phyloP scores from a whole-genome alignment of 176 grass and related monocot genomes.

The Luzula sylvatica region DNA sequence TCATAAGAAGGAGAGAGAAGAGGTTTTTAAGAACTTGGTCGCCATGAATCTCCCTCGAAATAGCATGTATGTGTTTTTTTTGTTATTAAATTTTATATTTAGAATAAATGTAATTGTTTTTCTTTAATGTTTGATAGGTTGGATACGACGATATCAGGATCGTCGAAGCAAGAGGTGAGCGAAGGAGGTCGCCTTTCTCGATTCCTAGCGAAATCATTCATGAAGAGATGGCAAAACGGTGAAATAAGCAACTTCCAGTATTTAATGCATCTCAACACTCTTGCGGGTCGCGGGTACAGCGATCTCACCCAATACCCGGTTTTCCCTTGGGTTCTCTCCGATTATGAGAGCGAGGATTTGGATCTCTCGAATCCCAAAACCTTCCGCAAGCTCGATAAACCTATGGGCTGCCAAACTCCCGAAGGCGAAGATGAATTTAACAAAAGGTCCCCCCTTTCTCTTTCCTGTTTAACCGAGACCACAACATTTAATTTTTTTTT shows the following conservation, averaged over 20 bases:
- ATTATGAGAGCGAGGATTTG: conserved; percentile 82
- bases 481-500: neutral
- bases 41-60: conserved; percentile 97
- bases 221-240: conserved; percentile 96
- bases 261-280: conserved; percentile 98
- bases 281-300: conserved; percentile 94
- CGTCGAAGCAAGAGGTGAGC: conserved; percentile 74
- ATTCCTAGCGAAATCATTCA: conserved; percentile 82
- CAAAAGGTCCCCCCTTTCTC: conserved; percentile 63
- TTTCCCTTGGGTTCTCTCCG: conserved; percentile 98
- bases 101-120: too few species aligned
- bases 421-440: conserved; percentile 85
- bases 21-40: conserved; percentile 88
- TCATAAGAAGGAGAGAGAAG: conserved; percentile 97
- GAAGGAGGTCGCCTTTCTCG: conserved; percentile 91
- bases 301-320: conserved; percentile 99
- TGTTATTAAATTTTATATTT: conserved; percentile 14
- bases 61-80: conserved; percentile 80
- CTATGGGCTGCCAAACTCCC: conserved; percentile 94
- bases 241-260: conserved; percentile 99
- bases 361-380: conserved; percentile 64
- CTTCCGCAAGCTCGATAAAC: conserved; percentile 95
- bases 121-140: conserved; percentile 39
- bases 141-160: conserved; percentile 93
- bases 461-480: neutral